Evolutionary conservation across 179 eudicot species (phyloP), one percentile per base, ranked within the genome.

Genomic region (Silene vulgaris): DNA sequence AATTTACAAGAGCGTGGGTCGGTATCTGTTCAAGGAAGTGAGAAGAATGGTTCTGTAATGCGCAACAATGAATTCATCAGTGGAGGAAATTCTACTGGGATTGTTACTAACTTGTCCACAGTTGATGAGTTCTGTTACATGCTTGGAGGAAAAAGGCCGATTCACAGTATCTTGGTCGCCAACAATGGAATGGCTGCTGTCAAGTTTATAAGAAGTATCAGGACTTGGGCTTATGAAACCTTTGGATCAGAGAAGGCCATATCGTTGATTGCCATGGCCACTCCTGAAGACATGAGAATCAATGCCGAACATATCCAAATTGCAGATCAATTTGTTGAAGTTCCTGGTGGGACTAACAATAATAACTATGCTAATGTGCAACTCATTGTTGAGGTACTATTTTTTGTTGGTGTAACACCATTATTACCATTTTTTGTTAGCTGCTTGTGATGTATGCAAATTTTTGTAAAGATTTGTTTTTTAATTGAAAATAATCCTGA

Each of bases 151-250:
- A 88, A 88, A 66, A 89, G 69, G 80, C 92, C 99, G 5, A 93
- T 93, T 23, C 97, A 90, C 71, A 96, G 99, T 82, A 93, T 96
- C 63, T 85, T 96, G 79, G 87, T 96, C 74, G 96, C 99, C 66
- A 96, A 96, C 83, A 96, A 96, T 86, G 99, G 99, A 79, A 96
- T 96, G 99, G 99, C 98, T 23, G 98, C 99, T 32, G 99, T 96
- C 32, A 96, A 96, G 81, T 96, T 96, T 74, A 96, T 96, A 59
- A 87, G 99, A 69, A 96, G 98, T 79, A 79, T 96, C 71, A 85
- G 98, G 74, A 87, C 91, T 26, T 96, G 99, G 98, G 93, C 98
- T 75, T 96, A 96, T 73, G 98, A 93, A 77, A 93, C 99, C 29
- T 96, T 96, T 83, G 99, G 99, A 64, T 81, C 96, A 3, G 99